Percentiles rank a stretch among this genome's conserved stretches.
phyloP scores from a whole-genome alignment of 352 stramenopile species.

The Hyaloperonospora arabidopsidis region DNA sequence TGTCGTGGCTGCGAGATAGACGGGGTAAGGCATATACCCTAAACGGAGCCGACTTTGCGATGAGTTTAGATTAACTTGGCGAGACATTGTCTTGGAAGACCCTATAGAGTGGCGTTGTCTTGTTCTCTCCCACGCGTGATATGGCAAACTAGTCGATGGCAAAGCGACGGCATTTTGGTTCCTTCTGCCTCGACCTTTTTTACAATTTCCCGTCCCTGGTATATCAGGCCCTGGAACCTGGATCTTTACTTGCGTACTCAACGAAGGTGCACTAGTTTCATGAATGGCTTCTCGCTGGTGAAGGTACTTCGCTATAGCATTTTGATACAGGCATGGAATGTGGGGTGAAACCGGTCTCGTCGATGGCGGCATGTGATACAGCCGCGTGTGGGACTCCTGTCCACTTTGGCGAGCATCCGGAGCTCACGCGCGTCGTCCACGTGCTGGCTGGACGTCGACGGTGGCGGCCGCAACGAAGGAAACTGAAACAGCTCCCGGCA shows the following conservation, averaged over 20 bases:
- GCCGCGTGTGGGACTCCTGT: no score
- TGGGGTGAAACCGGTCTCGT: background rate
- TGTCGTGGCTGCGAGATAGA: background rate
- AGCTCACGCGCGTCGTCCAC: background rate
- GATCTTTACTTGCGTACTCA: background rate
- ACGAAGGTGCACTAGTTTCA: background rate
- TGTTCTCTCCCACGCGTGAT: background rate
- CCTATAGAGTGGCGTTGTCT: background rate
- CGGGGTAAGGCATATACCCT: background rate
- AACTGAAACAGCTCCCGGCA: background rate
- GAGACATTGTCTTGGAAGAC: no score
- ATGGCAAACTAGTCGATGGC: background rate
- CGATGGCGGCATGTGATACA: no score
- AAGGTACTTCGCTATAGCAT: background rate
- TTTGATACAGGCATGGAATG: background rate
- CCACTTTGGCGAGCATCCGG: no score
- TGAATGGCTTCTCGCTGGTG: no score
- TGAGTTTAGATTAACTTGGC: background rate
- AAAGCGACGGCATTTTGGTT: background rate
- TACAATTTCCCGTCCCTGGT: background rate
- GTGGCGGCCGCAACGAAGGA: background rate
- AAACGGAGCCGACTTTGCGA: background rate
- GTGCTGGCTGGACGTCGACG: background rate
- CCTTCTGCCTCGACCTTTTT: background rate
- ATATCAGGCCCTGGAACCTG: background rate